phyloP scores from a whole-genome alignment of 169 alveolate genomes.

The Eimeria praecox region DNA sequence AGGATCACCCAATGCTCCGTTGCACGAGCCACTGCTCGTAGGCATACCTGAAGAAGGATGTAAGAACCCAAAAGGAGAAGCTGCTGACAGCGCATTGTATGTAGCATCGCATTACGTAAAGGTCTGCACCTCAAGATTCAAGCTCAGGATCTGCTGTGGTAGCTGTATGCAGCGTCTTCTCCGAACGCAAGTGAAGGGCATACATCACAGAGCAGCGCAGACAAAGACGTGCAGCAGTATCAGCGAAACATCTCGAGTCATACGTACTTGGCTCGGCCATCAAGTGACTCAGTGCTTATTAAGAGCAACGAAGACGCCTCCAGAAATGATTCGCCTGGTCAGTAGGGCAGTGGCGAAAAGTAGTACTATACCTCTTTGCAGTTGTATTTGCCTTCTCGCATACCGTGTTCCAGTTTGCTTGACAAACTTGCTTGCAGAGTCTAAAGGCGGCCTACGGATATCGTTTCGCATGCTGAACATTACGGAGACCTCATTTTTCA shows the following conservation, averaged over 20 bases:
- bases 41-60: constrained; percentile 67
- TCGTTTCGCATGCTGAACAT: constrained; percentile 86
- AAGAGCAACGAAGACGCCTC: constrained; percentile 31
- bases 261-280: constrained; percentile 73
- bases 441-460: constrained; percentile 49
- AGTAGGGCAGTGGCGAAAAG: neutral
- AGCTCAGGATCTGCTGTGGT: neutral
- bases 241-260: constrained; percentile 53
- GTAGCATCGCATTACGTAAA: neutral
- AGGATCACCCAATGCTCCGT: constrained; percentile 43
- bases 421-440: constrained; percentile 5
- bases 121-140: neutral
- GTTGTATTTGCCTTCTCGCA: neutral
- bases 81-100: neutral
- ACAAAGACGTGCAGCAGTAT: neutral
- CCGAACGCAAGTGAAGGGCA: constrained; percentile 37
- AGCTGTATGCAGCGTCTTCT: constrained; percentile 28
- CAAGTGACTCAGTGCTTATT: constrained; percentile 59
- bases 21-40: constrained; percentile 64
- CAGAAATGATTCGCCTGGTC: neutral
- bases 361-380: neutral
- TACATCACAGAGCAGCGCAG: constrained; percentile 41
- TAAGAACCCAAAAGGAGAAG: neutral
- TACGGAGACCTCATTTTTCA: constrained; percentile 84
- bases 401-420: neutral